phyloP scores from a whole-genome alignment of 345 rosid species.

The Acer yangbiense region DNA sequence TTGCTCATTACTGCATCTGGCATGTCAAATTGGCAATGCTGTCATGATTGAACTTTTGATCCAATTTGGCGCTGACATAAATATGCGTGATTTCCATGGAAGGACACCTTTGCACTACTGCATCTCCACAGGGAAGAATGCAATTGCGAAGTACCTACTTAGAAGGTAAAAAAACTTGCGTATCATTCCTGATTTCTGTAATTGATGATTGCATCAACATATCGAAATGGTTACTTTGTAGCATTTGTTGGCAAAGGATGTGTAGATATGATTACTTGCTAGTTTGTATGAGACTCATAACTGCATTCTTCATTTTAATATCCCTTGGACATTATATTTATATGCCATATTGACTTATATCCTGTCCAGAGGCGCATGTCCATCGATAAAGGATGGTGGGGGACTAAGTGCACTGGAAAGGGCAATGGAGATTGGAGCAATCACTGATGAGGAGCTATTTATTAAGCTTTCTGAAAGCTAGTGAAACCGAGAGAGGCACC shows the following conservation, averaged over 20 bases:
- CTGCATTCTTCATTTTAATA: background rate
- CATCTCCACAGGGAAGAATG: constrained; percentile 54
- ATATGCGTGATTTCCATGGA: constrained; percentile 69
- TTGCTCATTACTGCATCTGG: constrained; percentile 78
- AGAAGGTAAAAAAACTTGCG: constrained; percentile 52
- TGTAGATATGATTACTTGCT: background rate
- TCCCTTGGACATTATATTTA: no score
- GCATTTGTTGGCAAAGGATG: background rate
- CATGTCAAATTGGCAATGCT: constrained; percentile 57
- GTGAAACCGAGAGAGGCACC: background rate
- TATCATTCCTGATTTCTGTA: background rate
- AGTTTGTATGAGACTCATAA: background rate
- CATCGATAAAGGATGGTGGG: constrained; percentile 68
- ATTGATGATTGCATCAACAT: background rate
- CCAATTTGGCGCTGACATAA: constrained; percentile 77
- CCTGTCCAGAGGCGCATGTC: constrained; percentile 68
- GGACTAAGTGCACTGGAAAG: constrained; percentile 83
- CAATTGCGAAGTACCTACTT: constrained; percentile 71
- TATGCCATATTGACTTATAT: background rate
- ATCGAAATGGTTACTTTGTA: background rate
- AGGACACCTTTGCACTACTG: constrained; percentile 88
- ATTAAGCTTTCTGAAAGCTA: constrained; percentile 65
- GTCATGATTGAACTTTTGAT: constrained; percentile 77
- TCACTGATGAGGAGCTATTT: constrained; percentile 82
- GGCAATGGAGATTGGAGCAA: constrained; percentile 94